A percentile compares a stretch with the other conserved stretches of the same genome.
phyloP scores from a whole-genome alignment of 2,329 filamentous ascomycete genomes.

The Whalleya microplaca region DNA sequence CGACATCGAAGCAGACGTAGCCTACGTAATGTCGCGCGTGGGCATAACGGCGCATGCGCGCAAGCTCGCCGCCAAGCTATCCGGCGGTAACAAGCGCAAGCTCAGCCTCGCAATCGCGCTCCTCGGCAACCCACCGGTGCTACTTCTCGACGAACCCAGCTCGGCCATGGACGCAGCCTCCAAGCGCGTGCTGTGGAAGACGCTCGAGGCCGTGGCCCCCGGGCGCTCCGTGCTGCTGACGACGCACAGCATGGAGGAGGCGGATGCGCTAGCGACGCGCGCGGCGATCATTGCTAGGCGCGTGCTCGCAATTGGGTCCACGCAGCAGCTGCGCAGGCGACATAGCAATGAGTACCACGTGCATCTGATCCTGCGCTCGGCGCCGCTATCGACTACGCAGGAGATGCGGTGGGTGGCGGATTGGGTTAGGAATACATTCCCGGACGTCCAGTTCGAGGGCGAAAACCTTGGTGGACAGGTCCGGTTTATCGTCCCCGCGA shows the following conservation, averaged over 20 bases:
- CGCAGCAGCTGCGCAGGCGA: slow-evolving; percentile 29
- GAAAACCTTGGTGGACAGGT: slow-evolving; percentile 67
- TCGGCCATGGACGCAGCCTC: slow-evolving; percentile 75
- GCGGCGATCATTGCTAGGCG: slow-evolving; percentile 58
- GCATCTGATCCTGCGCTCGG: slow-evolving; percentile 29
- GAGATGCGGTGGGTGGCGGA: slow-evolving; percentile 29
- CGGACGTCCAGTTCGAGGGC: slow-evolving; percentile 58
- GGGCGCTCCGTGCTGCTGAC: slow-evolving; percentile 73
- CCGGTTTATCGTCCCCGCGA: slow-evolving; percentile 61
- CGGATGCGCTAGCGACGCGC: slow-evolving; percentile 71
- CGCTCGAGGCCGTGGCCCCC: slow-evolving; percentile 65
- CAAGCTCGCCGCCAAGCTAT: slow-evolving; percentile 69
- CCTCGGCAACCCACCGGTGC: slow-evolving; percentile 73
- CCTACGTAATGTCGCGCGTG: slow-evolving; percentile 66
- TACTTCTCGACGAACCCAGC: slow-evolving; percentile 76
- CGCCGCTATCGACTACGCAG: slow-evolving; percentile 24
- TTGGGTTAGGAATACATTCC: slow-evolving; percentile 58
- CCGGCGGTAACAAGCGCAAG: slow-evolving; percentile 79
- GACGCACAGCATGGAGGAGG: slow-evolving; percentile 82
- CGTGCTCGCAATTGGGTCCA: slow-evolving; percentile 32
- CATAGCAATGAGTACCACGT: slow-evolving; percentile 36
- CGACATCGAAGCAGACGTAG: slow-evolving; percentile 65
- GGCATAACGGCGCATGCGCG: slow-evolving; percentile 64
- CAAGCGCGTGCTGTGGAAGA: slow-evolving; percentile 78
- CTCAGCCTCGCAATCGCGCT: slow-evolving; percentile 74